Evolutionary conservation across 805 yeast species (phyloP).

Genomic region (Debaryomyces castellii): DNA sequence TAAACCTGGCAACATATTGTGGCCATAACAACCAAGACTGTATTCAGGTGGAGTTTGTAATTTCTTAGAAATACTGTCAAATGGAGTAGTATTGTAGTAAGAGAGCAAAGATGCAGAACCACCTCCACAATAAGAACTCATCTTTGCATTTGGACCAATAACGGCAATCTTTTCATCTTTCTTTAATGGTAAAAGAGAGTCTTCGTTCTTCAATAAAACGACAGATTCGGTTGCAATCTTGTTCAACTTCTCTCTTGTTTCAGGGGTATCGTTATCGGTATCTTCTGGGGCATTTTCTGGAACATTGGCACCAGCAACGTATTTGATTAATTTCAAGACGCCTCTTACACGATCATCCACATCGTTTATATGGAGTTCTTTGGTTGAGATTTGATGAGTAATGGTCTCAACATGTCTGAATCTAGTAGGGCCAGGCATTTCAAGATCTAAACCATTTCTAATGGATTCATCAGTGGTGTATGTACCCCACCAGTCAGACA

Average conservation of each 20-base stretch:
- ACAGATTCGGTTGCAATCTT: slow-evolving; percentile 24
- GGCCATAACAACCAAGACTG: slow-evolving; percentile 30
- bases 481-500: slow-evolving; percentile 35
- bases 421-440: slow-evolving; percentile 34
- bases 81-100: slow-evolving; percentile 27
- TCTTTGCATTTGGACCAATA: slow-evolving; percentile 33
- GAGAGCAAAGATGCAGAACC: slow-evolving; percentile 31
- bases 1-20: slow-evolving; percentile 27
- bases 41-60: slow-evolving; percentile 19
- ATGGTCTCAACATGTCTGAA: slow-evolving; percentile 17
- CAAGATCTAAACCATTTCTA: slow-evolving; percentile 30
- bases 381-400: slow-evolving; percentile 19
- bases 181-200: slow-evolving; percentile 24
- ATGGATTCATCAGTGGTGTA: slow-evolving; percentile 27
- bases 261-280: slow-evolving; percentile 21
- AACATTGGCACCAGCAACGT: slow-evolving; percentile 18
- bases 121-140: slow-evolving; percentile 31
- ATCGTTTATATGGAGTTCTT: slow-evolving; percentile 23
- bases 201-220: slow-evolving; percentile 30
- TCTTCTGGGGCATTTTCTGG: slow-evolving; percentile 21
- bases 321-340: slow-evolving; percentile 25
- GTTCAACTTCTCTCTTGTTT: slow-evolving; percentile 20
- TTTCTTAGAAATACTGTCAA: slow-evolving; percentile 16
- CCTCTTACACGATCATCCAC: slow-evolving; percentile 28
- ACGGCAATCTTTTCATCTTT: slow-evolving; percentile 31